Base-by-base conservation (phyloP, 2,329 filamentous ascomycete species). In the Ophiognomonia clavigignenti-juglandacearum region DNA sequence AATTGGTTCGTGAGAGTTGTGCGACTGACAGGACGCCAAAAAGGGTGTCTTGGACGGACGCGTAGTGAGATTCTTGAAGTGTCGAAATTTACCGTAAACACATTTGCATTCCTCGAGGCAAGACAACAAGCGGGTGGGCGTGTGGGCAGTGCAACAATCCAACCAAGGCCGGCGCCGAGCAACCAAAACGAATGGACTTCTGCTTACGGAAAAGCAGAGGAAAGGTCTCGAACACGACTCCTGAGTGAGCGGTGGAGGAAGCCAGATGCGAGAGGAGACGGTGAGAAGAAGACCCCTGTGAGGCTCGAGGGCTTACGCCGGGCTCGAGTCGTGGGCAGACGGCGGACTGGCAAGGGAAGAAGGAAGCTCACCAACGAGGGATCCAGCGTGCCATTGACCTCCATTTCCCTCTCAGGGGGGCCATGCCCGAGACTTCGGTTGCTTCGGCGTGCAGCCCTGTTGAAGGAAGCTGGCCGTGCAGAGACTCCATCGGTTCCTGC, bases 141-240 rank as follows among this genome's bases (percentile, higher is more conserved):
- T 13, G 10, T 35, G 16, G 16, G 18, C 4, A 31, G 26, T 42
- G 35, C 27, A 45, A 34, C 19, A 38, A 22, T 39, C 47, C 38
- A 37, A 38, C 27, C 45, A 20, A n/a, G 22, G 39, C 29, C 20
- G 18, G 34, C 37, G 31, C 26, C 32, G 26, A 45, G 29, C 13
- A 9, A 48, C 36, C 20, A 48, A 45, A 32, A 51, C 18, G 48
- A 51, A 37, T 37, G 48, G 26, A 42, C 23, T 37, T 38, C 45
- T 51, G 48, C 45, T 41, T 26, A 20, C 31, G 23, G 32, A 34
- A n/a, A n/a, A 42, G 45, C 45, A 45, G 22, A 41, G 31, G 24
- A 26, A 42, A 18, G 27, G 23, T 32, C 38, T 24, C 35, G 39
- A 43, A 27, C 23, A 20, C 39, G 20, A 38, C 31, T n/a, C 14